A percentile compares a stretch with the other conserved stretches of the same genome.
Evolutionary conservation across 495 filamentous ascomycete species (phyloP).

Genomic region (Thermochaetoides thermophila): DNA sequence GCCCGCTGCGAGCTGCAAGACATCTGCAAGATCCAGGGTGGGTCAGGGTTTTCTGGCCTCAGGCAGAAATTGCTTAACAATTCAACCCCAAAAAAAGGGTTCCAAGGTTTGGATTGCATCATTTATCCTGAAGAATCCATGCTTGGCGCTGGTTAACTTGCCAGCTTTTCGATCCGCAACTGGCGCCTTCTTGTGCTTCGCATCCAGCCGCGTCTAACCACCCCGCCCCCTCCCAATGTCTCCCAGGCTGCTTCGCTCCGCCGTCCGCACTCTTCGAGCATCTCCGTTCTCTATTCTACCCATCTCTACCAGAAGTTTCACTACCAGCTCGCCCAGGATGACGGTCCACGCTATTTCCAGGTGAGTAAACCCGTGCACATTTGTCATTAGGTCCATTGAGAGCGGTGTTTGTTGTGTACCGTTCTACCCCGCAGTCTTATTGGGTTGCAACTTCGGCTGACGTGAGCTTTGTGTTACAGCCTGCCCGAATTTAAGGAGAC

Average conservation of each 20-base stretch:
- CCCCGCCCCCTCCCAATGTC: constrained; percentile 11
- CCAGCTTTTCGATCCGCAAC: too few species aligned
- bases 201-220: constrained; percentile 2
- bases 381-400: too few species aligned
- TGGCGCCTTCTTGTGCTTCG: too few species aligned
- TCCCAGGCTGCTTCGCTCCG: constrained; percentile 13
- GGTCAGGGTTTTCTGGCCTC: too few species aligned
- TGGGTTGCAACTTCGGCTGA: background rate
- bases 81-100: too few species aligned
- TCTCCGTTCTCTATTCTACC: constrained; percentile 1
- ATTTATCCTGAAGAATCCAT: constrained; percentile 8
- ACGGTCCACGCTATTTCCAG: constrained; percentile 26
- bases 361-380: constrained; percentile 17
- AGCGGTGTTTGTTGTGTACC: background rate
- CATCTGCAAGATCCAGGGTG: too few species aligned
- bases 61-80: too few species aligned
- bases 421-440: constrained; percentile 3
- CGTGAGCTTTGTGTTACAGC: constrained; percentile 29
- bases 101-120: constrained; percentile 12
- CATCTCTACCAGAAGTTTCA: constrained; percentile 22
- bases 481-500: constrained; percentile 48
- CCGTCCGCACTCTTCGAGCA: constrained; percentile 7
- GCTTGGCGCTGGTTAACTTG: background rate
- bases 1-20: too few species aligned
- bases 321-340: constrained; percentile 29